phyloP scores from a whole-genome alignment of 1,139 yeast genomes.

The Candida neerlandica region DNA sequence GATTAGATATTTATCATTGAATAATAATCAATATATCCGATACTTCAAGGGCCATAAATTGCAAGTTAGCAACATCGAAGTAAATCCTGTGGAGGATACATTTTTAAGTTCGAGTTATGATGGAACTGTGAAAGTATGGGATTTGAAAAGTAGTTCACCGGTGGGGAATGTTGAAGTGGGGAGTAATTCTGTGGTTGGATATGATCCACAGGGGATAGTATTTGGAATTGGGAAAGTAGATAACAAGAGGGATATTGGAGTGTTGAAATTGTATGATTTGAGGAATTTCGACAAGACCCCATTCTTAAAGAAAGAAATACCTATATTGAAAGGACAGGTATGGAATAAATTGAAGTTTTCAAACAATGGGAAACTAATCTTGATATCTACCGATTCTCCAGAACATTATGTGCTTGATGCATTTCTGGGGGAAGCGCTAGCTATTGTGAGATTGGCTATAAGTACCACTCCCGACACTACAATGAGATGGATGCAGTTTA shows the following conservation, averaged over 20 bases:
- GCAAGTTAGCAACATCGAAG: constrained; percentile 70
- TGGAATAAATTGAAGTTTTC: constrained; percentile 82
- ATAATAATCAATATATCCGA: constrained; percentile 77
- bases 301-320: constrained; percentile 44
- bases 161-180: constrained; percentile 65
- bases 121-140: constrained; percentile 86
- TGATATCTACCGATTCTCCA: constrained; percentile 60
- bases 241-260: constrained; percentile 40
- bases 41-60: constrained; percentile 87
- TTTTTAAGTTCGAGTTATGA: constrained; percentile 75
- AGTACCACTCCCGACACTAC: constrained; percentile 1
- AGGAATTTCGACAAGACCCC: constrained; percentile 58
- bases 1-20: constrained; percentile 72
- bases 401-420: constrained; percentile 71
- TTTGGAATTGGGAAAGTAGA: constrained; percentile 66
- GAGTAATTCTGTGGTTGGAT: constrained; percentile 60
- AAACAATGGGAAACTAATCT: constrained; percentile 74
- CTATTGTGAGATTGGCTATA: constrained; percentile 42
- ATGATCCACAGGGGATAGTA: constrained; percentile 82
- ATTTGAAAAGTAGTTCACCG: constrained; percentile 61
- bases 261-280: constrained; percentile 64
- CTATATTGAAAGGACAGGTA: constrained; percentile 26
- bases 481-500: constrained; percentile 29
- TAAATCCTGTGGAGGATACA: constrained; percentile 71
- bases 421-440: constrained; percentile 60